These are phyloP conservation scores for Globisporangium lucens DNA, from an alignment of 352 stramenopile species.

Conservation along the genomic window DNA sequence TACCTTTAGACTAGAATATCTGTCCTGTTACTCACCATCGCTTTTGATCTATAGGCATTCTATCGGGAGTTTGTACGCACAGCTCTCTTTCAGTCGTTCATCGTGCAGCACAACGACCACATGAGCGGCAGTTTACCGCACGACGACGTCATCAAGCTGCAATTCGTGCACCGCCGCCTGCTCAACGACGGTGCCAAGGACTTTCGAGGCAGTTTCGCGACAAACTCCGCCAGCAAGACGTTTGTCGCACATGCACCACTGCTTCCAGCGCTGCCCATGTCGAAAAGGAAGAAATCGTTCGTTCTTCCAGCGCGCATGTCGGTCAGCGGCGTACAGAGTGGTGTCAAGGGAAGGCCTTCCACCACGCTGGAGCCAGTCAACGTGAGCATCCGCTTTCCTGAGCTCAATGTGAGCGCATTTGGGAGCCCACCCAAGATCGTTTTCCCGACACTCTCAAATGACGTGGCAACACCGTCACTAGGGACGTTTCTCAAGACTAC, in stretches of 20 bases:
- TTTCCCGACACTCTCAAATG: constrained; percentile 28
- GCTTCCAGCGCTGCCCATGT: constrained; percentile 3
- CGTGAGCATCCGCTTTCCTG: constrained; percentile 28
- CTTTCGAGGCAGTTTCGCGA: constrained; percentile 14
- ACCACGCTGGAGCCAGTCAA: constrained; percentile 13
- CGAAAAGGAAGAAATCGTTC: constrained; percentile 15
- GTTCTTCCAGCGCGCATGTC: constrained; percentile 9
- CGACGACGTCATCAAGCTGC: constrained; percentile 37
- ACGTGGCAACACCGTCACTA: constrained; percentile 29
- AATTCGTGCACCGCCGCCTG: constrained; percentile 35
- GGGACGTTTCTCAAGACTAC: constrained; percentile 21
- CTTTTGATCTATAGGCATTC: constrained; percentile 18
- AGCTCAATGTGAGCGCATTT: constrained; percentile 25
- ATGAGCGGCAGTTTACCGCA: constrained; percentile 21
- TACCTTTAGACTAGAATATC: neutral
- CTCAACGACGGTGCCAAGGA: constrained; percentile 15
- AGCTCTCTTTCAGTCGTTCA: constrained; percentile 38
- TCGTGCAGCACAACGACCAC: constrained; percentile 37
- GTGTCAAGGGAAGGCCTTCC: neutral
- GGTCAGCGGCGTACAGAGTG: neutral
- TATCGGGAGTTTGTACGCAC: constrained; percentile 31
- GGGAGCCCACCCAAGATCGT: constrained; percentile 23
- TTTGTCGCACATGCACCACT: constrained; percentile 36
- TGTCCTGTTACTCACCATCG: neutral
- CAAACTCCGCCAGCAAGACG: constrained; percentile 25